phyloP scores from a whole-genome alignment of 73 alveolate species.

The Stentor coeruleus region DNA sequence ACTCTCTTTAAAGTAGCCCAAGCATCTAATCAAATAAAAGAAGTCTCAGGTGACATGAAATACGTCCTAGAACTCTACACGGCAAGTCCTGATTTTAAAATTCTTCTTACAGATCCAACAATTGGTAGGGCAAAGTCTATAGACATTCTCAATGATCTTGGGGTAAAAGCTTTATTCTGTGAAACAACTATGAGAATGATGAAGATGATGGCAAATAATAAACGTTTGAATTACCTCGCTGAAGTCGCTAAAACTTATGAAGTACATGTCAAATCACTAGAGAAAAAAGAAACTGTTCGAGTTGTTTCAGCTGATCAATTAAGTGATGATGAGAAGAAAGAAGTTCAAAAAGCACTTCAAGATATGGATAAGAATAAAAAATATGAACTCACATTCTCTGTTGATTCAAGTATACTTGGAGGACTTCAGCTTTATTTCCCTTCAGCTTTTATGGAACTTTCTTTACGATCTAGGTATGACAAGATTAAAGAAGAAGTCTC shows the following conservation, averaged over 20 bases:
- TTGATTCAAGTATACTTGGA: slow-evolving; percentile 20
- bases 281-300: slow-evolving; percentile 8
- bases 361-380: neutral
- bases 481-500: slow-evolving; percentile 21
- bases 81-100: neutral
- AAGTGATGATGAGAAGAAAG: neutral
- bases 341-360: neutral
- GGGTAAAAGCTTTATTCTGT: too few relatives aligned
- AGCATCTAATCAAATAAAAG: neutral
- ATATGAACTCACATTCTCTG: neutral
- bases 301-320: slow-evolving; percentile 3
- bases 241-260: too few relatives aligned
- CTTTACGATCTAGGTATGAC: neutral
- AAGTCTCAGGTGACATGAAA: neutral
- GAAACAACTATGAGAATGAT: too few relatives aligned
- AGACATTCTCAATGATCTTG: too few relatives aligned
- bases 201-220: too few relatives aligned
- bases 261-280: too few relatives aligned
- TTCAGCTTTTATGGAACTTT: slow-evolving; percentile 11
- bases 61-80: neutral
- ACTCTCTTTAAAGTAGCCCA: neutral
- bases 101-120: neutral
- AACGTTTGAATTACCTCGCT: too few relatives aligned
- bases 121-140: too few relatives aligned
- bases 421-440: slow-evolving; percentile 26